Conservation (phyloP, 495 filamentous ascomycete genomes). For the Podospora pseudoanserina region DNA sequence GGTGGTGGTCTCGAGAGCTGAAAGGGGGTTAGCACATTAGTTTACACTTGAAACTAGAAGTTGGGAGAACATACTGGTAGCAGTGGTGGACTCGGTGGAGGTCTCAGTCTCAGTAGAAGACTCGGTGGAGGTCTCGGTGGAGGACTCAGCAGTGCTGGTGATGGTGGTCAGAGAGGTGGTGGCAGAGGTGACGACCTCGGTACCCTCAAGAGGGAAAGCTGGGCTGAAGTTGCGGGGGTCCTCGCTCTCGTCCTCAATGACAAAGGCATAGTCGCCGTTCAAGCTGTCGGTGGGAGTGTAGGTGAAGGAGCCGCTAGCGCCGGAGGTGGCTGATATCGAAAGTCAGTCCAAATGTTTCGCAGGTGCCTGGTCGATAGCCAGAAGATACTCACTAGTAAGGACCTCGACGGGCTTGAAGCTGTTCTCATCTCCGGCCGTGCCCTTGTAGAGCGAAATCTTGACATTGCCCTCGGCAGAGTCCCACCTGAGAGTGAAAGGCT, state of each 20-base stretch:
- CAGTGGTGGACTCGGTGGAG: constrained; percentile 23
- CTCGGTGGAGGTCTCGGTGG: constrained; percentile 24
- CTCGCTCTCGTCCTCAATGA: constrained; percentile 33
- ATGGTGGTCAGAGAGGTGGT: constrained; percentile 22
- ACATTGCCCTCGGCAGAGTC: constrained; percentile 35
- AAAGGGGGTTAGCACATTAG: not conserved
- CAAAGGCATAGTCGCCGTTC: constrained; percentile 43
- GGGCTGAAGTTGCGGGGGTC: constrained; percentile 41
- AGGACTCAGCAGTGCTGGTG: constrained; percentile 14
- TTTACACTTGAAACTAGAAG: not conserved
- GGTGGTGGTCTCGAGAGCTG: constrained; percentile 16
- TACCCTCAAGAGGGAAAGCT: constrained; percentile 35
- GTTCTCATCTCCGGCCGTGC: constrained; percentile 14
- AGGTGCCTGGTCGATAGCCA: not conserved
- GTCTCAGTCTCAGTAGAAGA: constrained; percentile 22
- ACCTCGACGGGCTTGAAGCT: constrained; percentile 36
- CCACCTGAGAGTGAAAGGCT: constrained; percentile 45
- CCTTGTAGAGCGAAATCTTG: constrained; percentile 39
- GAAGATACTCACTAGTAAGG: constrained; percentile 31
- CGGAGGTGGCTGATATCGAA: constrained; percentile 22
- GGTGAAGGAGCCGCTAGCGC: constrained; percentile 33
- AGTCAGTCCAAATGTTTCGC: not conserved
- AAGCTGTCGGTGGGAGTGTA: constrained; percentile 33
- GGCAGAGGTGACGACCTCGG: constrained; percentile 18
- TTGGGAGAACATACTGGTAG: constrained; percentile 14